These are phyloP conservation scores for Suillus fuscotomentosus DNA, from an alignment of 768 basidiomycete species.

Conservation along the genomic window DNA sequence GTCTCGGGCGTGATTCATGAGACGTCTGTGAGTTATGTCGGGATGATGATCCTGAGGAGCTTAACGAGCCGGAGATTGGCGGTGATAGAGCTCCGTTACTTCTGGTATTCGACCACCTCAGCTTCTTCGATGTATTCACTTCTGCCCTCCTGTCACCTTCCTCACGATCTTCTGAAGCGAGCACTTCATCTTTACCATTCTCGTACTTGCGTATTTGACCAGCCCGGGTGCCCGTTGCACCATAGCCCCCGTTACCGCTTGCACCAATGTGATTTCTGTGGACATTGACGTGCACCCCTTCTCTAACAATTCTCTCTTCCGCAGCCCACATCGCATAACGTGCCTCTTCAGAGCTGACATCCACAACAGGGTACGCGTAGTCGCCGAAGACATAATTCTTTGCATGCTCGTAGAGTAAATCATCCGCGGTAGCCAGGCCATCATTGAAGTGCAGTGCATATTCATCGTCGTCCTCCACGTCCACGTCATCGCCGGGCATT, in stretches of 20 bases:
- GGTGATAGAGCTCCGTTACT: background rate
- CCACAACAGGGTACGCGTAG: conserved; percentile 87
- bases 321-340: conserved; percentile 28
- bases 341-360: conserved; percentile 64
- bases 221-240: conserved; percentile 23
- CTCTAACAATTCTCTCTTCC: conserved; percentile 28
- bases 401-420: conserved; percentile 73
- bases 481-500: conserved; percentile 26
- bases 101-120: conserved; percentile 43
- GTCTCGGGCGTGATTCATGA: conserved; percentile 8
- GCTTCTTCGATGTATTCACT: conserved; percentile 36
- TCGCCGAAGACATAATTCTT: conserved; percentile 84
- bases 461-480: conserved; percentile 35
- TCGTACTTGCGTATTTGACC: conserved; percentile 10
- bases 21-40: conserved; percentile 14
- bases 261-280: conserved; percentile 11
- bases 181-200: conserved; percentile 5
- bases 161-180: conserved; percentile 11
- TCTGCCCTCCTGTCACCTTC: conserved; percentile 12
- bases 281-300: conserved; percentile 14
- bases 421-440: conserved; percentile 52
- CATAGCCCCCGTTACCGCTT: conserved; percentile 16
- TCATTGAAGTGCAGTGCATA: conserved; percentile 28
- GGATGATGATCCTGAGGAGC: background rate
- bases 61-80: background rate